phyloP scores from a whole-genome alignment of 192 early-diverging fungal species.

The Coemansia sp. region DNA sequence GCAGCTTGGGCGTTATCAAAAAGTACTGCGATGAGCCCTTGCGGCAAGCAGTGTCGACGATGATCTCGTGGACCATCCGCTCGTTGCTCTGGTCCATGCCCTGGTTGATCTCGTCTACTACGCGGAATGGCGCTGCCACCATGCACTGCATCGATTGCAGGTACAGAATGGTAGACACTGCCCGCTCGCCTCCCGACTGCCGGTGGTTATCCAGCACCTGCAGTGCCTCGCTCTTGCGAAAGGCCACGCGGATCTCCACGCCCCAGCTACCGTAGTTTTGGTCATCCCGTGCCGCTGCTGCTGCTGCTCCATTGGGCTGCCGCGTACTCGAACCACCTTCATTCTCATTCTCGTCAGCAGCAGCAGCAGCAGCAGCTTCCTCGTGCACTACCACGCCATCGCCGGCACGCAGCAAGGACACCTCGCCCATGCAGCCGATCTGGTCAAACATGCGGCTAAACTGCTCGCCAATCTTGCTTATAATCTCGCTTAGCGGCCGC shows the following conservation, averaged over 20 bases:
- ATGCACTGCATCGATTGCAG: constrained; percentile 89
- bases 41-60: constrained; percentile 80
- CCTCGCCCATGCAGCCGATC: constrained; percentile 53
- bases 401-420: constrained; percentile 26
- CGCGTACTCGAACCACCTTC: neutral
- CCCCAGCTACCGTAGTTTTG: constrained; percentile 93
- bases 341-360: neutral
- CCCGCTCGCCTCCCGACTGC: constrained; percentile 96
- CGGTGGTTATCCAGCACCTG: constrained; percentile 82
- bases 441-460: constrained; percentile 73
- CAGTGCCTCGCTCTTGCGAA: constrained; percentile 79
- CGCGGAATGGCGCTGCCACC: constrained; percentile 87
- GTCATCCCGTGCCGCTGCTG: constrained; percentile 31
- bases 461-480: constrained; percentile 61
- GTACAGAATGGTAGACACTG: constrained; percentile 95
- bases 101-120: constrained; percentile 99
- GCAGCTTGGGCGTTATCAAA: constrained; percentile 96
- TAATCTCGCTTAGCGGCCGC: constrained; percentile 57
- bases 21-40: constrained; percentile 70
- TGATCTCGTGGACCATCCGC: constrained; percentile 86
- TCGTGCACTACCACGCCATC: constrained; percentile 15
- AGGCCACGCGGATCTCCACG: constrained; percentile 92
- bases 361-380: neutral
- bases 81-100: constrained; percentile 99
- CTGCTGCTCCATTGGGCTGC: neutral